Conservation (phyloP, 768 basidiomycete genomes). For the Hericium coralloides region DNA sequence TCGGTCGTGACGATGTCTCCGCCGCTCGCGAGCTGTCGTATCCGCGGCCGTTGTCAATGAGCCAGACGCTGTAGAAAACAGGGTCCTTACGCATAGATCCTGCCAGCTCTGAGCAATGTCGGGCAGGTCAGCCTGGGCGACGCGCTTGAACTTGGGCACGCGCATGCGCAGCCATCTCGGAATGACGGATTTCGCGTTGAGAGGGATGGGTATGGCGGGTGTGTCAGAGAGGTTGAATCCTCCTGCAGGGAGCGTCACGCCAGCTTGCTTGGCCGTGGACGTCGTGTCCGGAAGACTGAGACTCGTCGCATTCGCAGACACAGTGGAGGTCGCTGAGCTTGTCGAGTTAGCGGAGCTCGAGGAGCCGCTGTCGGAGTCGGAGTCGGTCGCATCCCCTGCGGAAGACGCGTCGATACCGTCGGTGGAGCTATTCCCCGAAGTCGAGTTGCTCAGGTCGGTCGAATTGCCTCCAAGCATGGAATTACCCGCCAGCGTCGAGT, state of each 20-base stretch:
- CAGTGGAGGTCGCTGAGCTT: neutral
- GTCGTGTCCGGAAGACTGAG: neutral
- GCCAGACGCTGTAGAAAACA: no score
- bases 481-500: neutral
- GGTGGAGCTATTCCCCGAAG: neutral
- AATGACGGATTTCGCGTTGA: constrained; percentile 1
- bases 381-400: neutral
- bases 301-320: neutral
- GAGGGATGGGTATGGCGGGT: neutral
- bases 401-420: neutral
- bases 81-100: constrained; percentile 27
- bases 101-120: constrained; percentile 35
- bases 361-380: neutral
- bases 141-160: constrained; percentile 11
- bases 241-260: no score
- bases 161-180: neutral
- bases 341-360: neutral
- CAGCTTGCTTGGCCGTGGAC: no score
- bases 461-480: neutral
- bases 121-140: constrained; percentile 27
- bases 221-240: neutral
- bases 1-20: constrained; percentile 31
- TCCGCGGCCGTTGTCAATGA: no score
- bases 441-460: neutral
- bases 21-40: constrained; percentile 23